Evolutionary conservation across 352 stramenopile species (phyloP).

Genomic region (Pythium phragmiticola): DNA sequence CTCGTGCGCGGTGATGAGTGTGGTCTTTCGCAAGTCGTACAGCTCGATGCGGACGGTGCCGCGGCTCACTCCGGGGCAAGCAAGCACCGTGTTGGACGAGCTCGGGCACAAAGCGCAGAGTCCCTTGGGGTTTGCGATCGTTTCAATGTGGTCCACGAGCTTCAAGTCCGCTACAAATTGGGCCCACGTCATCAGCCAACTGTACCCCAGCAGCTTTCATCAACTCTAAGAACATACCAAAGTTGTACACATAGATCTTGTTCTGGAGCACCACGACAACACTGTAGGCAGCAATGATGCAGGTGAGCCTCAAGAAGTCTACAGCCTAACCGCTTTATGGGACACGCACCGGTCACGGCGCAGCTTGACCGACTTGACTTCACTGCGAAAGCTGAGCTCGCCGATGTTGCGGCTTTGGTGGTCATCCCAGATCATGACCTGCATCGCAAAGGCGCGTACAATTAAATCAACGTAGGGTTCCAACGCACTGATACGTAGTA

Average conservation of each 20-base stretch:
- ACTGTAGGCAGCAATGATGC: constrained; percentile 28
- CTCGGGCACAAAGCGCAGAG: constrained; percentile 94
- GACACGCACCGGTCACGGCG: constrained; percentile 86
- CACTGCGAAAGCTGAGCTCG: constrained; percentile 96
- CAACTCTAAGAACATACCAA: constrained; percentile 53
- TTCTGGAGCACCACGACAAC: constrained; percentile 97
- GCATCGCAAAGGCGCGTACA: neutral
- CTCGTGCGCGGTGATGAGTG: constrained; percentile 96
- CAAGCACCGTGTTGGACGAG: constrained; percentile 93
- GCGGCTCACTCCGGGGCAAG: constrained; percentile 91
- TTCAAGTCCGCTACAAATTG: constrained; percentile 88
- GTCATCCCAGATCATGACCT: constrained; percentile 99
- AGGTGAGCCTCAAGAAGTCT: neutral
- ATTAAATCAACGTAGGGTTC: neutral
- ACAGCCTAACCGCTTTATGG: neutral
- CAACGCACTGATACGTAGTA: neutral
- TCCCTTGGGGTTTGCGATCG: constrained; percentile 96
- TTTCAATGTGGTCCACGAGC: constrained; percentile 98
- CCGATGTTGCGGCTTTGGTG: constrained; percentile 97
- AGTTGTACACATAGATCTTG: constrained; percentile 98
- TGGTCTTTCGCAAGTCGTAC: constrained; percentile 95
- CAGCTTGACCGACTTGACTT: constrained; percentile 95
- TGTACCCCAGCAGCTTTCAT: neutral
- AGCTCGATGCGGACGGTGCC: constrained; percentile 96
- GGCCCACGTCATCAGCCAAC: neutral